Base-by-base conservation (phyloP, 257 asterid species). In the Ophiorrhiza pumila region DNA sequence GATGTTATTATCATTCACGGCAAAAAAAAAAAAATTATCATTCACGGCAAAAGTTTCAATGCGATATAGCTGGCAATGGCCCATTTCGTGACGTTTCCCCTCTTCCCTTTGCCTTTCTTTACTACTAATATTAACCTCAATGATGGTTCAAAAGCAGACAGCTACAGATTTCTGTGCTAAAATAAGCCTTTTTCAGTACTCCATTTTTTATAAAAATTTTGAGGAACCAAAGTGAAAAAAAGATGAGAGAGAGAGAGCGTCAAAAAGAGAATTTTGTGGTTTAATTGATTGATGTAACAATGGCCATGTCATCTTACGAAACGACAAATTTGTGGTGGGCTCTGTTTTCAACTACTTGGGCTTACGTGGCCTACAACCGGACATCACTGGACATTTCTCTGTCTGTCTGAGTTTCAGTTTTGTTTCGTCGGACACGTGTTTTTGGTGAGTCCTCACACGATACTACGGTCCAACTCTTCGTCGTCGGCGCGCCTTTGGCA, bases 61-160 rank as follows among this genome's bases (percentile, higher is more conserved):
- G 88, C 87, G 79, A 64, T 78, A 73, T 78, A 84, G 91, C 86
- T 86, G 91, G 84, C 89, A 57, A 73, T 35, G 61, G 42, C 79
- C 81, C 71, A 50, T 18, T 65, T 76, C 74, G n/a, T 57, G 69
- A 67, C 68, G 58, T 13, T 23, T 63, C 75, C 69, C 71, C 50
- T 62, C 75, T 74, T 43, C 11, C 60, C 56, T 71, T 72, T 59
- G 22, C 76, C 71, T 75, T 70, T 43, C 29, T 31, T 23, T 25
- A 14, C 57, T 68, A 35, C 32, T 31, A 7, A 32, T 34, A 20
- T 22, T n/a, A 22, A 4, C 64, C 74, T 43, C 23, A 35, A 60
- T 71, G 78, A 80, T 76, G 80, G 74, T 76, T 71, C 81, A 31
- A 76, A 80, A 80, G 77, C 72, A 64, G 71, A 78, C 82, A 79